Evolutionary conservation across 2,329 filamentous ascomycete species (phyloP), one percentile per base, ranked within the genome.

Genomic region (Cercospora nicotianae): DNA sequence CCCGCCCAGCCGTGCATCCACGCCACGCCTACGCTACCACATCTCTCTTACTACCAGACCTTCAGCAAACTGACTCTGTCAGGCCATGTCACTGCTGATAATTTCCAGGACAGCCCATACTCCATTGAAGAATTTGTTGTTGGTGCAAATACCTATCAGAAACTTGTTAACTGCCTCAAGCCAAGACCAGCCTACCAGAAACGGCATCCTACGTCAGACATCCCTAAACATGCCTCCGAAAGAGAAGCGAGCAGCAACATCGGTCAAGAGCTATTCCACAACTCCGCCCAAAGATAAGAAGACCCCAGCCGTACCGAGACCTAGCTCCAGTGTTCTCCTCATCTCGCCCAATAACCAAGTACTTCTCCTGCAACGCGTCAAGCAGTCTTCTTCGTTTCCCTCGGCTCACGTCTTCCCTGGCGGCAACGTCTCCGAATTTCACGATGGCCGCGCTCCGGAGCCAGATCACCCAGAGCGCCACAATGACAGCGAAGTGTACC

Each of bases 321-420:
- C 90, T 2, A 92, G 89, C 77, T 86, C 69, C 67, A 96, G 92
- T 72, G 89, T 98, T 58, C 83, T 98, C 36, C 85, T 98, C 13
- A 83, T 99, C 59, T 97, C 95, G 0, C 91, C 93, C 0, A 84
- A 86, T 61, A 97, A 98, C 78, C 89, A 97, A 78, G 88, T 98
- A 58, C 86, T 99, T 0, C 87, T 98, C 18, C 87, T 98, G 8
- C 93, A 93, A 78, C 90, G 95, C 70, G 92, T 96, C 2, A 86
- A 90, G 71, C 93, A 90, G 1, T 95, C 92, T 0, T 88, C 87
- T 1, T 91, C 93, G 2, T 98, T 97, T 76, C 87, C 94, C 3
- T 94, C 92, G 0, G 95, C 94, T 0, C 93, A 98, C 77, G 95
- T 99, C 69, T 99, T 99, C 73, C 94, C 95, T 0, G 95, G 95